Base-by-base conservation (phyloP, 306 rosid species). In the Clitoria ternatea region DNA sequence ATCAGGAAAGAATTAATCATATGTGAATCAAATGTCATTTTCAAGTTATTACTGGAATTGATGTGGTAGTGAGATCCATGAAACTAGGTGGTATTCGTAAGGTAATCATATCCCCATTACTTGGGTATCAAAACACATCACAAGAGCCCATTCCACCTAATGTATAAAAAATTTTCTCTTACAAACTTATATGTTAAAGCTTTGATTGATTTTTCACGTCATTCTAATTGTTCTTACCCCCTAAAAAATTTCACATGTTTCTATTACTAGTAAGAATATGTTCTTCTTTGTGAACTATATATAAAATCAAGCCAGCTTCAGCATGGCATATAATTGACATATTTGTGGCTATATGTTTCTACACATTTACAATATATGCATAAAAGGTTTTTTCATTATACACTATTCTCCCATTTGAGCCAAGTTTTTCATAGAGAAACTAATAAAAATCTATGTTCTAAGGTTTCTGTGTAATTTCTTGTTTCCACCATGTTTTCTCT, bases 111-210 rank as follows among this genome's bases (percentile, higher is more conserved):
- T 97, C 97, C 10, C 98, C 97, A 50, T 84, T 94, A 22, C 97
- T 88, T 75, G 98, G 98, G 0, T 90, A 93, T 80, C 92, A 87
- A 79, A 90, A 76, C 87, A 93, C 90, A 6, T 85, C 94, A 53
- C 96, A 93, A 71, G 94, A 93, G 77, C 97, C 97, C 11, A 57
- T 93, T 60, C 98, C 98, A 42, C 97, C 98, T 13, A 83, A 93
- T 74, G 98, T 93, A 87, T 61, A 65, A 79, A 24, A 17, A 40
- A 69, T 68, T 24, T 27, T 61, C 70, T 30, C 50, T 35, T 59
- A 63, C n/a, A 11, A 2, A 65, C 62, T 67, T 44, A 48, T n/a
- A n/a, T 36, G n/a, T 40, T 77, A 39, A 2, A 69, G 37, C 55
- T 48, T 68, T 59, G 19, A 20, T 43, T 42, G 45, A 60, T 35